phyloP scores from a whole-genome alignment of 176 grass and related monocot species.

The Oryza meyeriana region DNA sequence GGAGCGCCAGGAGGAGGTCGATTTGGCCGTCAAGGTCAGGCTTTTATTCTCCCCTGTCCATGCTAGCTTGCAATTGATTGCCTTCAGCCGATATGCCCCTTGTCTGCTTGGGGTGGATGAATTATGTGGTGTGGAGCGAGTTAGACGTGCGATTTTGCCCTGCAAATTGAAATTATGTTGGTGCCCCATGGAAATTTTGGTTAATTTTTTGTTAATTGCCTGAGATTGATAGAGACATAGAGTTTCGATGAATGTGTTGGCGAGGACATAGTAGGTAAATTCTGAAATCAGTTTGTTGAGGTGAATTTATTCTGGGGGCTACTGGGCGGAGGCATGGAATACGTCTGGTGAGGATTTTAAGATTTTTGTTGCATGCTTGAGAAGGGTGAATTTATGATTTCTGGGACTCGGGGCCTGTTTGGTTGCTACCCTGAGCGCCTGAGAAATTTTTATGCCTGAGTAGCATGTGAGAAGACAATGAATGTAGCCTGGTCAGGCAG shows the following conservation, averaged over 20 bases:
- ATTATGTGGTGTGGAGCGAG: not conserved
- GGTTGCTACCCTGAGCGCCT: no score
- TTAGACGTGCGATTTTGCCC: not conserved
- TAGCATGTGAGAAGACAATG: no score
- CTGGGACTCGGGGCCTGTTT: no score
- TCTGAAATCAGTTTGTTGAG: not conserved
- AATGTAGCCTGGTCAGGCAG: no score
- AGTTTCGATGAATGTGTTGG: not conserved
- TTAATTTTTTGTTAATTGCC: not conserved
- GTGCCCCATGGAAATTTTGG: not conserved
- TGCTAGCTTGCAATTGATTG: not conserved
- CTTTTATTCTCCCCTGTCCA: not conserved
- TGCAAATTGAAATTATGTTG: not conserved
- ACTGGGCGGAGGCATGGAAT: not conserved
- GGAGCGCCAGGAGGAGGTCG: conserved; percentile 81
- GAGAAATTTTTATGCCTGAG: no score
- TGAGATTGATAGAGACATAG: not conserved
- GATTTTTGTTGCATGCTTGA: not conserved
- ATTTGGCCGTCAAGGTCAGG: conserved; percentile 76
- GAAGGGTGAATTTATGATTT: not conserved
- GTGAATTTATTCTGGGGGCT: not conserved
- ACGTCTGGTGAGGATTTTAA: not conserved
- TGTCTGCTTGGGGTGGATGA: not conserved
- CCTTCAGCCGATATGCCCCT: not conserved
- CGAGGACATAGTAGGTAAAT: not conserved